Percentiles rank a stretch among this genome's conserved stretches.
Evolutionary conservation across 1,284 basidiomycete genomes (phyloP).

Genomic region (Ganoderma boninense): DNA sequence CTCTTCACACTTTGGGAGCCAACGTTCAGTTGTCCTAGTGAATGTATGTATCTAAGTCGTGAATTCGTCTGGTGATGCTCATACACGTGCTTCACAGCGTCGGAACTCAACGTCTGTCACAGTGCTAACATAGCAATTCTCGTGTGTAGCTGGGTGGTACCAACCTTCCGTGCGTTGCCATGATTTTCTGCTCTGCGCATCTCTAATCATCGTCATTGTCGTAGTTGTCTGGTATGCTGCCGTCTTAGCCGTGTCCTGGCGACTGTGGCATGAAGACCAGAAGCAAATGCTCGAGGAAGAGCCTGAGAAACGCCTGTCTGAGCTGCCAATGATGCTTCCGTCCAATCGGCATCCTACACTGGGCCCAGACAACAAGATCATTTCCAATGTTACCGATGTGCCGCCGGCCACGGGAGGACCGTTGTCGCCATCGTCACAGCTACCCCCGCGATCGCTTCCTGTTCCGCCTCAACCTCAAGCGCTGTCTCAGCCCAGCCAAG

Average conservation of each 20-base stretch:
- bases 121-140: slow-evolving; percentile 59
- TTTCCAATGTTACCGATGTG: neutral
- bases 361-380: slow-evolving; percentile 1
- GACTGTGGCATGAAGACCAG: slow-evolving; percentile 36
- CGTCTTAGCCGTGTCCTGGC: slow-evolving; percentile 46
- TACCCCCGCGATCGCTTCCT: neutral
- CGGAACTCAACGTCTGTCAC: slow-evolving; percentile 55
- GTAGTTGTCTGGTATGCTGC: slow-evolving; percentile 50
- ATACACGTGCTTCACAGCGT: slow-evolving; percentile 38
- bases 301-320: slow-evolving; percentile 32
- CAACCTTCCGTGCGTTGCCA: slow-evolving; percentile 54
- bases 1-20: slow-evolving; percentile 54
- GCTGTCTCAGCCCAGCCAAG: neutral
- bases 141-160: slow-evolving; percentile 63
- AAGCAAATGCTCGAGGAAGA: neutral
- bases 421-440: neutral
- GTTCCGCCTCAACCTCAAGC: neutral
- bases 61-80: neutral
- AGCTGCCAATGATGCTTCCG: slow-evolving; percentile 37
- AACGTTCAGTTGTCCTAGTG: slow-evolving; percentile 52
- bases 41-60: slow-evolving; percentile 44
- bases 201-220: neutral
- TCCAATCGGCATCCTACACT: slow-evolving; percentile 21
- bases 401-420: neutral
- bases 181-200: neutral